A percentile compares a stretch with the other conserved stretches of the same genome.
Conservation (phyloP, 2,329 filamentous ascomycete genomes). For the Cladobotryum protrusum region DNA sequence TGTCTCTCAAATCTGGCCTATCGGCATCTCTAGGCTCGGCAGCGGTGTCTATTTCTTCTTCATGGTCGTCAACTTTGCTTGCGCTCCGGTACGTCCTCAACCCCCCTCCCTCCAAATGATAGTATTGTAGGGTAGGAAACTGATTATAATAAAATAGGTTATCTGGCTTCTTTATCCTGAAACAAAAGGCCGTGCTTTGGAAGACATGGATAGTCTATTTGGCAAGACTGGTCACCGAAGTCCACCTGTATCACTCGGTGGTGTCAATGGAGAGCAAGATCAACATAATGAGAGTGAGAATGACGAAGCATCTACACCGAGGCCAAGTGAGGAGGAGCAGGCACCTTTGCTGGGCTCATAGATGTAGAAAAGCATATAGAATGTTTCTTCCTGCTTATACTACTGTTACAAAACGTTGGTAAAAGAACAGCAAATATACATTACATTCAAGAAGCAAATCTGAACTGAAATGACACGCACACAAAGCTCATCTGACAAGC, state of each 20-base stretch:
- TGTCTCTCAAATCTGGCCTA: conserved; percentile 49
- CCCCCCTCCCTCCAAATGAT: neutral
- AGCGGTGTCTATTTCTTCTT: conserved; percentile 53
- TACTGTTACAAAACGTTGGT: too few species aligned
- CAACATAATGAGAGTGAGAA: neutral
- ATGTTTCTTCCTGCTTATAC: too few species aligned
- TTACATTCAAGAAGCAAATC: too few species aligned
- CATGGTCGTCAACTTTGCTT: conserved; percentile 28
- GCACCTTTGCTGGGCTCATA: conserved; percentile 6
- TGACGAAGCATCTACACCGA: neutral
- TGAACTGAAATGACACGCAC: too few species aligned
- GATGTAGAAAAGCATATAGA: too few species aligned
- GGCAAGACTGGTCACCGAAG: conserved; percentile 12
- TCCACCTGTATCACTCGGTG: neutral
- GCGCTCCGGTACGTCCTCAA: conserved; percentile 11
- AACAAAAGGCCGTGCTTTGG: conserved; percentile 35
- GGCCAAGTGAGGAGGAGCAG: conserved; percentile 6
- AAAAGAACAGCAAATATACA: too few species aligned
- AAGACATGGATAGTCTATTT: conserved; percentile 41
- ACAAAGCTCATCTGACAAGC: too few species aligned
- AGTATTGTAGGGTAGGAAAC: neutral
- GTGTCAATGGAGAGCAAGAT: neutral
- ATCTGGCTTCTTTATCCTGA: conserved; percentile 40
- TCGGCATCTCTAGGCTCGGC: conserved; percentile 44
- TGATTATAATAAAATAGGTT: conserved; percentile 21